Percentiles rank a stretch among this genome's conserved stretches.
phyloP scores from a whole-genome alignment of 2,329 filamentous ascomycete species.

The Raffaelea arxii region DNA sequence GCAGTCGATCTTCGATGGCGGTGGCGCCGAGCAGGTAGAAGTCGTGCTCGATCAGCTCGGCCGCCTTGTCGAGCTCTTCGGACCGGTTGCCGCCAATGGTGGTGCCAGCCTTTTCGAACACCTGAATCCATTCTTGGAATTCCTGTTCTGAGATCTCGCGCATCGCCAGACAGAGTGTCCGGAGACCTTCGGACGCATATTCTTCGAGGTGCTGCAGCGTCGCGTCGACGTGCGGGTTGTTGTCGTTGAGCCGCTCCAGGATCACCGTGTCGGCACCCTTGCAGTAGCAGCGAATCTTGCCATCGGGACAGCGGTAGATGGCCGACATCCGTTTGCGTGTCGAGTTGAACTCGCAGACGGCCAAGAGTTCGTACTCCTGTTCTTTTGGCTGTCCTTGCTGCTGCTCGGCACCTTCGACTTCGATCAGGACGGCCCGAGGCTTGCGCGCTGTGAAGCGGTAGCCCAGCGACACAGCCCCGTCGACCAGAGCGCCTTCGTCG shows the following conservation, averaged over 20 bases:
- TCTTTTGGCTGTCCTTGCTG: too few species aligned
- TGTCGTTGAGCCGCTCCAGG: constrained; percentile 72
- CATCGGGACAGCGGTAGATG: constrained; percentile 92
- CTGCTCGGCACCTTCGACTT: constrained; percentile 60
- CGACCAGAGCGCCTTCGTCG: constrained; percentile 92
- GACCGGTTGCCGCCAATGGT: constrained; percentile 87
- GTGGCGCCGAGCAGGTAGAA: constrained; percentile 88
- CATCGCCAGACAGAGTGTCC: constrained; percentile 90
- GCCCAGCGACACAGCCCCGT: constrained; percentile 76
- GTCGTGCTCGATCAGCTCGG: constrained; percentile 89
- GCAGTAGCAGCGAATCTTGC: constrained; percentile 86
- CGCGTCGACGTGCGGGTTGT: constrained; percentile 80
- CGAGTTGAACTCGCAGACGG: constrained; percentile 99
- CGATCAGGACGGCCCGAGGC: constrained; percentile 77
- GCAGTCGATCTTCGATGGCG: constrained; percentile 91
- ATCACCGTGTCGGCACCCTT: constrained; percentile 98
- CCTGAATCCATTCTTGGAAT: constrained; percentile 74
- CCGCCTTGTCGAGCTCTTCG: constrained; percentile 93
- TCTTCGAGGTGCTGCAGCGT: constrained; percentile 95
- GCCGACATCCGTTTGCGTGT: constrained; percentile 96
- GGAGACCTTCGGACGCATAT: constrained; percentile 90
- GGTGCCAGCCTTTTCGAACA: constrained; percentile 81
- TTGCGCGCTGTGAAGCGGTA: constrained; percentile 89
- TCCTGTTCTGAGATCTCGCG: constrained; percentile 86
- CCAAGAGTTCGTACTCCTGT: constrained; percentile 82